Evolutionary conservation across 331 rosid species (phyloP).

Genomic region (Ulmus americana): DNA sequence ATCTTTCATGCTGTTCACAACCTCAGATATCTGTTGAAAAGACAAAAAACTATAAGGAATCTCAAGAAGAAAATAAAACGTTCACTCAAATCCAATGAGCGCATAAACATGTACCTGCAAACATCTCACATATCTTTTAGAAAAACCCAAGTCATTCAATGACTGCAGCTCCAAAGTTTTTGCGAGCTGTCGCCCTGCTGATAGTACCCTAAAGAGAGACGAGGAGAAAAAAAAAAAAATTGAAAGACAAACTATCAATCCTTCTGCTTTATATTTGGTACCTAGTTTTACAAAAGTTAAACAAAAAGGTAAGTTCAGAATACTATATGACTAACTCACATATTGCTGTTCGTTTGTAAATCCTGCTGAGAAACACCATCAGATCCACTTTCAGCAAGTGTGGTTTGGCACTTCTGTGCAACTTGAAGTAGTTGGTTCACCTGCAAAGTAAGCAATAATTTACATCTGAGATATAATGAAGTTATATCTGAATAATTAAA

Average conservation of each 20-base stretch:
- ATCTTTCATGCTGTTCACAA: constrained; percentile 96
- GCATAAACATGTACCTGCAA: constrained; percentile 62
- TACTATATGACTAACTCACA: constrained; percentile 47
- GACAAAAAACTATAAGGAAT: constrained; percentile 14
- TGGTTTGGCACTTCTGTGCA: constrained; percentile 83
- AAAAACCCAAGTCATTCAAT: constrained; percentile 81
- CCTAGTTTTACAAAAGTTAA: no score
- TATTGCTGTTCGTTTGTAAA: constrained; percentile 70
- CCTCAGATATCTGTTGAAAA: constrained; percentile 78
- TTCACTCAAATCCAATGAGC: constrained; percentile 6
- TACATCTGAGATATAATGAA: background rate
- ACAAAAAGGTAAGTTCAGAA: background rate
- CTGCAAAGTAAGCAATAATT: constrained; percentile 33
- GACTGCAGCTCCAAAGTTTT: constrained; percentile 89
- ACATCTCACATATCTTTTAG: constrained; percentile 95
- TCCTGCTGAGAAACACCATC: constrained; percentile 94
- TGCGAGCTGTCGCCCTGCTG: constrained; percentile 87
- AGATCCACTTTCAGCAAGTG: constrained; percentile 76
- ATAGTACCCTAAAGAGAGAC: constrained; percentile 54
- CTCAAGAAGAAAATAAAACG: background rate
- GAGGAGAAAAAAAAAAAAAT: background rate
- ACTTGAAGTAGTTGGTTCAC: constrained; percentile 90
- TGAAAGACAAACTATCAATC: background rate
- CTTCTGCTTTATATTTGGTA: no score
- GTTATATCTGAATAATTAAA: background rate